Percentiles rank a stretch among this genome's conserved stretches.
phyloP scores from a whole-genome alignment of 129 eudicot species.

The Tanacetum coccineum region DNA sequence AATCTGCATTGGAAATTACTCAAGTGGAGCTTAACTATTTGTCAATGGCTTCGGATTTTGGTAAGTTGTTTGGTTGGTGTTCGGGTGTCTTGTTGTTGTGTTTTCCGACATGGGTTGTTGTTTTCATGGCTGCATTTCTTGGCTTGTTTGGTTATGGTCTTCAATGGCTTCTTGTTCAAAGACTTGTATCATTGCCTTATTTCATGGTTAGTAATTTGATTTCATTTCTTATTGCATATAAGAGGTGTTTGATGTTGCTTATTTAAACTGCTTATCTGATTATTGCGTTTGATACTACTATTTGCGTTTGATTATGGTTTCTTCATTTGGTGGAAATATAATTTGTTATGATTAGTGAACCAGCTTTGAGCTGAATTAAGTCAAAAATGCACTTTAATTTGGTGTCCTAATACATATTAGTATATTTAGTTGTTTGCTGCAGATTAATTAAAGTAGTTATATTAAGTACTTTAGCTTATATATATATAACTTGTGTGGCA shows the following conservation, averaged over 20 bases:
- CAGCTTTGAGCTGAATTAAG: slow-evolving; percentile 13
- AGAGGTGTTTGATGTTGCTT: neutral
- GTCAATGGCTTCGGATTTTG: slow-evolving; percentile 55
- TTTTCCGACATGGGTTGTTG: slow-evolving; percentile 49
- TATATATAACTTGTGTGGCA: slow-evolving; percentile 24
- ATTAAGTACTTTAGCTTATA: neutral
- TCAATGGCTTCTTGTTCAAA: slow-evolving; percentile 55
- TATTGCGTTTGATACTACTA: no score
- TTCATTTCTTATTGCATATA: neutral
- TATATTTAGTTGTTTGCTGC: slow-evolving; percentile 17
- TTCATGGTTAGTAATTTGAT: slow-evolving; percentile 40
- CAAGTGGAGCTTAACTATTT: slow-evolving; percentile 54
- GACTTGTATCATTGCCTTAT: slow-evolving; percentile 50
- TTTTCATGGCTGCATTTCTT: slow-evolving; percentile 49
- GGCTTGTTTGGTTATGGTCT: slow-evolving; percentile 62
- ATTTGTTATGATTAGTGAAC: neutral
- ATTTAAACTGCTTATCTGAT: neutral
- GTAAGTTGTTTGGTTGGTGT: slow-evolving; percentile 69
- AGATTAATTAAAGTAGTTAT: neutral
- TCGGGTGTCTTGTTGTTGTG: slow-evolving; percentile 39
- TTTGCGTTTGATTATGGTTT: neutral
- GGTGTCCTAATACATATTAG: slow-evolving; percentile 14
- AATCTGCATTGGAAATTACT: slow-evolving; percentile 39
- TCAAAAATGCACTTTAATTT: slow-evolving; percentile 11
- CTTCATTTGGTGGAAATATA: slow-evolving; percentile 15